Conservation (phyloP, 768 basidiomycete genomes). For the Tubosaeta sp. region DNA sequence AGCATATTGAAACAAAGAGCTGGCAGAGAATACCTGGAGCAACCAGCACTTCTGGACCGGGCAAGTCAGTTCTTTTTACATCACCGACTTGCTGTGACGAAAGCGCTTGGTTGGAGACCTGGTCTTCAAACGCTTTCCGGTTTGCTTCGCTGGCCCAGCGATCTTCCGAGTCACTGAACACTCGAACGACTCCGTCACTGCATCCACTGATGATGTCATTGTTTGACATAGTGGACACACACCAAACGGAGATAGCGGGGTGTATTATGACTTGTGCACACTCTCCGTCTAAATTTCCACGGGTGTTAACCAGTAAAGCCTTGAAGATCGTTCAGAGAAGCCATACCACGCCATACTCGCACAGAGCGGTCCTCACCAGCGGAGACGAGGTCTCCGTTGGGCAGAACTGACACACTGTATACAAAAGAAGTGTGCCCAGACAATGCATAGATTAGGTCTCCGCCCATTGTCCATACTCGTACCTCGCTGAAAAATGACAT, state of each 20-base stretch:
- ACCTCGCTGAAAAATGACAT: conserved; percentile 59
- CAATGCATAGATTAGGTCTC: conserved; percentile 72
- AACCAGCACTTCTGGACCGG: conserved; percentile 76
- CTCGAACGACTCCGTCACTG: conserved; percentile 82
- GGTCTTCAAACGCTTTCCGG: conserved; percentile 65
- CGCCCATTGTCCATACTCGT: conserved; percentile 85
- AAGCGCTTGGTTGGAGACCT: conserved; percentile 73
- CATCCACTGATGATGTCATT: conserved; percentile 90
- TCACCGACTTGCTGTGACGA: conserved; percentile 88
- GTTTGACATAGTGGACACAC: conserved; percentile 81
- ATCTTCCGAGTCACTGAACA: conserved; percentile 74
- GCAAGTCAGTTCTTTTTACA: conserved; percentile 87
- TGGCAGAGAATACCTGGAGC: conserved; percentile 49
- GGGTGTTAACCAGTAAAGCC: conserved; percentile 1
- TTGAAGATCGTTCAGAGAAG: conserved; percentile 2
- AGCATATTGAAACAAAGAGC: neutral
- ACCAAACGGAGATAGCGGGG: conserved; percentile 97
- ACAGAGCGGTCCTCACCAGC: conserved; percentile 93
- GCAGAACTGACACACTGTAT: conserved; percentile 81
- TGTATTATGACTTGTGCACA: conserved; percentile 86
- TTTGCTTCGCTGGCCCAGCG: conserved; percentile 68
- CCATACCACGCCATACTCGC: conserved; percentile 82
- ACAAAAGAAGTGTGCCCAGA: conserved; percentile 97
- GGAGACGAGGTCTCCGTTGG: conserved; percentile 80
- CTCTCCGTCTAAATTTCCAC: conserved; percentile 62